Evolutionary conservation across 176 grass and related monocot species (phyloP).

Genomic region (Thalia dealbata): DNA sequence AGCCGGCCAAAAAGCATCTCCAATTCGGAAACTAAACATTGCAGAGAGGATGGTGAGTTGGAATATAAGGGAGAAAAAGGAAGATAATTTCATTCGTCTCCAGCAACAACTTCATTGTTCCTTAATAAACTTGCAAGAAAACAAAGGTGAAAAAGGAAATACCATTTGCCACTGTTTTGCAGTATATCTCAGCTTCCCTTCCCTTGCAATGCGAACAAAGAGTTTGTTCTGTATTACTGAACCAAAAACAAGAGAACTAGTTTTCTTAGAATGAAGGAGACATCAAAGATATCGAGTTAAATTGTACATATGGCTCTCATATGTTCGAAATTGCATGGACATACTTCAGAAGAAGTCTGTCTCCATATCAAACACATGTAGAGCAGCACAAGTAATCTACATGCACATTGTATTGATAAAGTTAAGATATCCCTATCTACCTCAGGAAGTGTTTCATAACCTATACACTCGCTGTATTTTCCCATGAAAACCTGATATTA

Average conservation of each 20-base stretch:
- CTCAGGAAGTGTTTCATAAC: background rate
- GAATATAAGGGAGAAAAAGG: background rate
- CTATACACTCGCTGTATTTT: background rate
- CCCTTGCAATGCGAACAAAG: conserved; percentile 94
- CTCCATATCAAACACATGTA: background rate
- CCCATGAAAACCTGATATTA: background rate
- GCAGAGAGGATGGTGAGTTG: background rate
- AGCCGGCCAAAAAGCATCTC: conserved; percentile 86
- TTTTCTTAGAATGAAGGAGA: background rate
- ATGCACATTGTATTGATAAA: background rate
- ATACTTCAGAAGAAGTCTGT: background rate
- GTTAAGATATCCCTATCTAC: background rate
- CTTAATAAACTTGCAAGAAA: background rate
- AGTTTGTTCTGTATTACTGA: conserved; percentile 61
- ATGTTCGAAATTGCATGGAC: background rate
- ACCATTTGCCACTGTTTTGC: conserved; percentile 91
- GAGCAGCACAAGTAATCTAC: background rate
- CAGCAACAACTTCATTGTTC: too few relatives aligned
- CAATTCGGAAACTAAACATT: conserved; percentile 56
- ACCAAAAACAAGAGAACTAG: conserved; percentile 2
- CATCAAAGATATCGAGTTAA: background rate
- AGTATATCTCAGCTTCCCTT: conserved; percentile 95
- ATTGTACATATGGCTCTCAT: background rate
- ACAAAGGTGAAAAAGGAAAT: conserved; percentile 16
- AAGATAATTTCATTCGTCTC: too few relatives aligned